Conservation (phyloP, 1,284 basidiomycete genomes). For the Puccinia polysora region DNA sequence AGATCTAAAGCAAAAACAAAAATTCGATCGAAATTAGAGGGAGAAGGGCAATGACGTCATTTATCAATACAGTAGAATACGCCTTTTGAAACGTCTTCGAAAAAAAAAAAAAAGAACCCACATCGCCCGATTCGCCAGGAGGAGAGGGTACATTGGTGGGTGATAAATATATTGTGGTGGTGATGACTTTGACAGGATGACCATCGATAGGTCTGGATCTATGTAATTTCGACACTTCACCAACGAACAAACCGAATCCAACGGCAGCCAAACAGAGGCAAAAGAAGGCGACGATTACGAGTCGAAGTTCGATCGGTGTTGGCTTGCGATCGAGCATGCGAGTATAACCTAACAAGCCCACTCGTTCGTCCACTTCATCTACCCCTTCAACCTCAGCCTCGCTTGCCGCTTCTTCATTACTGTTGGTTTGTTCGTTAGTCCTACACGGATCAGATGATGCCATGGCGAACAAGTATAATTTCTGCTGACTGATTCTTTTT, state of each 20-base stretch:
- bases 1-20: not conserved
- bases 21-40: not conserved
- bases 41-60: not conserved
- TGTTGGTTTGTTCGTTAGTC: no score
- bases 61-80: no score
- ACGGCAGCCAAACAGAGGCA: conserved; percentile 13
- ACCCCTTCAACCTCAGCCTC: not conserved
- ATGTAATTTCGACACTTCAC: not conserved
- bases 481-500: no score
- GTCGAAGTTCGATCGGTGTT: conserved; percentile 11
- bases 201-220: not conserved
- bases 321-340: conserved; percentile 2
- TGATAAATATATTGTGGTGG: not conserved
- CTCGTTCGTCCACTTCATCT: not conserved
- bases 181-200: not conserved
- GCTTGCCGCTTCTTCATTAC: no score
- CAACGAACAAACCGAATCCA: conserved; percentile 32
- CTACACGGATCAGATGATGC: no score
- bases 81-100: not conserved
- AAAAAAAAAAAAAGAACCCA: not conserved
- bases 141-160: conserved; percentile 6
- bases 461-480: no score
- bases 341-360: not conserved
- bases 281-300: conserved; percentile 14
- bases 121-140: not conserved